Percentiles rank a stretch among this genome's conserved stretches.
Conservation (phyloP, 2,329 filamentous ascomycete species). For the Venturia oleaginea region DNA sequence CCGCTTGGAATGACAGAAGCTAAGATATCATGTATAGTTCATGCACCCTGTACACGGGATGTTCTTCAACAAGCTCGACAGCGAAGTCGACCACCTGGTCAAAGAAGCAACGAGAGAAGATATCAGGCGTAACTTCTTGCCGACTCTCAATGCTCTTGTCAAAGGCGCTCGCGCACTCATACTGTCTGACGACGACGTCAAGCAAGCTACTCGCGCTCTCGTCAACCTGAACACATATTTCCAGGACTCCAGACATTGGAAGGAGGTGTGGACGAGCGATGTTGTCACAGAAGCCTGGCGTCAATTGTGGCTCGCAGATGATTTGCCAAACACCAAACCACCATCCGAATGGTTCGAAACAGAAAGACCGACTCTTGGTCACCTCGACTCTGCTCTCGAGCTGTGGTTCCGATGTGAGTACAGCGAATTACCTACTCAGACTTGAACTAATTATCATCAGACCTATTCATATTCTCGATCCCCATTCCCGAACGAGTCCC, state of each 20-base stretch:
- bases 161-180: constrained; percentile 30
- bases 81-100: constrained; percentile 28
- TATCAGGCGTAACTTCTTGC: constrained; percentile 32
- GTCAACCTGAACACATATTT: constrained; percentile 38
- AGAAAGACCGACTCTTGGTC: constrained; percentile 36
- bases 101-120: constrained; percentile 28
- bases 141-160: constrained; percentile 32
- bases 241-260: constrained; percentile 36
- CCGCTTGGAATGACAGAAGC: background rate
- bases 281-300: constrained; percentile 39
- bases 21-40: constrained; percentile 18
- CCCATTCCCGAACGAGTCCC: constrained; percentile 48
- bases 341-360: constrained; percentile 37
- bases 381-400: constrained; percentile 38
- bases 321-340: constrained; percentile 33
- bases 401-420: constrained; percentile 36
- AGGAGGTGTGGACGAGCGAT: constrained; percentile 38
- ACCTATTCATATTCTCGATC: constrained; percentile 48
- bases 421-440: background rate
- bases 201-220: constrained; percentile 32
- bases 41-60: constrained; percentile 33
- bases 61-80: constrained; percentile 34
- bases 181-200: constrained; percentile 30
- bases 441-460: constrained; percentile 16
- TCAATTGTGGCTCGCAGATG: constrained; percentile 36